A percentile compares a stretch with the other conserved stretches of the same genome.
Evolutionary conservation across 306 rosid species (phyloP).

Genomic region (Pterocarpus santalinus): DNA sequence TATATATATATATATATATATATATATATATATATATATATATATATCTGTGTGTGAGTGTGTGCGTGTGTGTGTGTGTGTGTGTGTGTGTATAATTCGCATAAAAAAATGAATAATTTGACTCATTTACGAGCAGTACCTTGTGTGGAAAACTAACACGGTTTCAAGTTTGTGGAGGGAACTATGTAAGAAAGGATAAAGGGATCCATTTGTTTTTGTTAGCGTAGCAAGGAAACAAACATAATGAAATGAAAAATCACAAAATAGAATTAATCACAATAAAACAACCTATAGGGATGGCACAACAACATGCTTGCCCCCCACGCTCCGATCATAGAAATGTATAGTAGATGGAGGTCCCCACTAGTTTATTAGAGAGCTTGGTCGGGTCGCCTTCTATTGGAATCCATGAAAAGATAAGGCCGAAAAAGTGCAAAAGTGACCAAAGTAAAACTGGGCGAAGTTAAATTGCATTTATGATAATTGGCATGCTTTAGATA

Average conservation of each 20-base stretch:
- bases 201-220: conserved; percentile 26
- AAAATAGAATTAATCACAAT: background rate
- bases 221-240: conserved; percentile 59
- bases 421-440: background rate
- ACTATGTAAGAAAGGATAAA: background rate
- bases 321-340: conserved; percentile 42
- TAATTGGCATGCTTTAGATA: background rate
- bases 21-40: too few relatives aligned
- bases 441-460: background rate
- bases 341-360: background rate
- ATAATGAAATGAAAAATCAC: conserved; percentile 43
- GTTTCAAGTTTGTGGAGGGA: background rate
- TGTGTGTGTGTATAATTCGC: too few relatives aligned
- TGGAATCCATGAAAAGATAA: background rate
- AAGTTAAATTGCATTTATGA: background rate
- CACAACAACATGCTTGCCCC: conserved; percentile 51
- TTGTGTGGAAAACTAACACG: too few relatives aligned
- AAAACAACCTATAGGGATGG: conserved; percentile 32
- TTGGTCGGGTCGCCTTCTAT: background rate
- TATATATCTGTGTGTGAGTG: too few relatives aligned
- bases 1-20: too few relatives aligned
- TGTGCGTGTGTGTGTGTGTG: too few relatives aligned
- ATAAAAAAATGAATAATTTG: too few relatives aligned
- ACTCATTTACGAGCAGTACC: too few relatives aligned
- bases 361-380: background rate